Evolutionary conservation across 139 green algal species (phyloP).

Genomic region (Volvox africanus): DNA sequence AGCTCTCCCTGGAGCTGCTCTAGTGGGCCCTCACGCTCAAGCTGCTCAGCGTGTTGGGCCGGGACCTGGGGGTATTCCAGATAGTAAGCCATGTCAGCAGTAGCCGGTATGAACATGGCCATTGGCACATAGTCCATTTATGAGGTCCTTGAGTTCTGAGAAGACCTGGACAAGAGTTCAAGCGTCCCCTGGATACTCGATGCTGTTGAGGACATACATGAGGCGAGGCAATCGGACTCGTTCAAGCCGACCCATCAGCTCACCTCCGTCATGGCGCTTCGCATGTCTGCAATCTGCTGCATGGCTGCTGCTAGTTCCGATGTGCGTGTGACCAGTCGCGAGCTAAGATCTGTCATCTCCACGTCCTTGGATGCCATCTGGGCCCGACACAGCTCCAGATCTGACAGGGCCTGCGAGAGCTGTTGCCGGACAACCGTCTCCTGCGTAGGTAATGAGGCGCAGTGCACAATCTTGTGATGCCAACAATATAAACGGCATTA

Average conservation of each 20-base stretch:
- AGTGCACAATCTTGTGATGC: too few species aligned
- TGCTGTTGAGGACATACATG: too few species aligned
- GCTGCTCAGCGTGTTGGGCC: not conserved
- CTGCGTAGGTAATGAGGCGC: not conserved
- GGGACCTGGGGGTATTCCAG: too few species aligned
- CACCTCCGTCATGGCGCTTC: not conserved
- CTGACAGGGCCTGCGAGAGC: conserved; percentile 10
- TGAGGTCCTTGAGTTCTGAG: too few species aligned
- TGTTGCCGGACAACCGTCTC: not conserved
- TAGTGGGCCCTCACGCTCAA: not conserved
- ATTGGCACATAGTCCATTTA: too few species aligned
- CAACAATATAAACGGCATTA: too few species aligned
- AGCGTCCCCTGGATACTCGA: too few species aligned
- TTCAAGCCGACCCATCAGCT: too few species aligned
- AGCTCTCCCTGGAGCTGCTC: not conserved
- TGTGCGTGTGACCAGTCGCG: not conserved
- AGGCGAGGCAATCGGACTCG: too few species aligned
- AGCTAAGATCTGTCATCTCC: conserved; percentile 7
- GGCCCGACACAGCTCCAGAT: conserved; percentile 15
- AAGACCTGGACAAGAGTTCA: too few species aligned
- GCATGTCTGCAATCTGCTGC: conserved; percentile 3
- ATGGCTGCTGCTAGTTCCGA: not conserved
- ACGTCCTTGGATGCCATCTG: conserved; percentile 17
- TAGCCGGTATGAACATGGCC: too few species aligned
- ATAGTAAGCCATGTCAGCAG: too few species aligned